phyloP scores from a whole-genome alignment of 306 rosid genomes.

The Quercus rubra region DNA sequence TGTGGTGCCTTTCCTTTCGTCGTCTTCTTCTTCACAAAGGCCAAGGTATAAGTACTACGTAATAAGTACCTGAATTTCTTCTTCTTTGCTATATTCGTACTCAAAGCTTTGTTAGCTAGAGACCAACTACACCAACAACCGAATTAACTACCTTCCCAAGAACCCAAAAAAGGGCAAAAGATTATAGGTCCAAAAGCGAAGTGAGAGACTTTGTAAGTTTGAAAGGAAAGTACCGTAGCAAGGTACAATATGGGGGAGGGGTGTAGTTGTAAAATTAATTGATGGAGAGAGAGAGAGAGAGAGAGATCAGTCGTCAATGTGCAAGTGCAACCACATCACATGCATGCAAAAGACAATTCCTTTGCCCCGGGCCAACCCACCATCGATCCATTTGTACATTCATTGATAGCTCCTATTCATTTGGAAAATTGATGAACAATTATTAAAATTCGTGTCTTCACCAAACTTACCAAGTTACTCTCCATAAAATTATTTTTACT shows the following conservation, averaged over 20 bases:
- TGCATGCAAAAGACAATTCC: background rate
- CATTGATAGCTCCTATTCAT: background rate
- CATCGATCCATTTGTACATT: background rate
- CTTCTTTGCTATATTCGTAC: slow-evolving; percentile 23
- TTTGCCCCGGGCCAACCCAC: background rate
- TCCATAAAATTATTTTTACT: background rate
- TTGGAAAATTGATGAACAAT: background rate
- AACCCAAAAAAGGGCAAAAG: slow-evolving; percentile 16
- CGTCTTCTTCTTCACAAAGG: slow-evolving; percentile 19
- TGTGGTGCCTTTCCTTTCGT: slow-evolving; percentile 3
- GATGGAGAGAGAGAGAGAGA: background rate
- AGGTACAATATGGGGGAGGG: background rate
- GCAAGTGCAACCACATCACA: background rate
- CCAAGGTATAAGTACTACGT: slow-evolving; percentile 2
- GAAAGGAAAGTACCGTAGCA: background rate
- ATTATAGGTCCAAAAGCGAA: slow-evolving; percentile 7
- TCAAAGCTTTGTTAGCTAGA: slow-evolving; percentile 6
- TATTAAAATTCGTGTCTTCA: background rate
- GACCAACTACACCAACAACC: slow-evolving; percentile 41
- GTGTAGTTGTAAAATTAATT: background rate
- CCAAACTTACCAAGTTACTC: background rate
- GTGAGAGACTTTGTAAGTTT: background rate
- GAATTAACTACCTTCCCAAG: slow-evolving; percentile 30
- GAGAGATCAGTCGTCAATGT: background rate
- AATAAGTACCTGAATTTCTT: slow-evolving; percentile 12